Conservation (phyloP, 345 rosid genomes). For the Eucalyptus sp. region DNA sequence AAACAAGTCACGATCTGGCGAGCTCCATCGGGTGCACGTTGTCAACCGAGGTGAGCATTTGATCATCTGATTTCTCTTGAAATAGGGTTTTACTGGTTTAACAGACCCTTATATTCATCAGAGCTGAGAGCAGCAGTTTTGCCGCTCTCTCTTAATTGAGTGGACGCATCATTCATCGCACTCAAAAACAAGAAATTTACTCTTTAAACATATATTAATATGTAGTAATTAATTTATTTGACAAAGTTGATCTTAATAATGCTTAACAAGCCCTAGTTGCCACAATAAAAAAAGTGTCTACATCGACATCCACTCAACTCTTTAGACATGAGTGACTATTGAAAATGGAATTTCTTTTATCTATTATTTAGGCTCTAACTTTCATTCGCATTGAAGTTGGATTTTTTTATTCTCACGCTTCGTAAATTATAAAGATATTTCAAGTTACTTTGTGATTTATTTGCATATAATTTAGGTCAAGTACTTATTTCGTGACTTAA, state of each 20-base stretch:
- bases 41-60: not conserved
- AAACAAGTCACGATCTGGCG: not conserved
- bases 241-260: not conserved
- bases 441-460: not conserved
- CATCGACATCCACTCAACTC: not conserved
- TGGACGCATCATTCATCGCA: not conserved
- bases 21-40: not conserved
- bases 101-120: not conserved
- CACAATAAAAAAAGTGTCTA: not conserved
- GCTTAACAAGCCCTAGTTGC: not conserved
- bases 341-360: not conserved
- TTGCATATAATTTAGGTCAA: not conserved
- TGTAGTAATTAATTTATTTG: not conserved
- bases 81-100: not conserved
- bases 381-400: not conserved
- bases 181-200: not conserved
- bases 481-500: not conserved
- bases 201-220: not conserved
- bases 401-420: not conserved
- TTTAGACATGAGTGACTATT: not conserved
- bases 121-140: not conserved
- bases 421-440: not conserved
- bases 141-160: not conserved
- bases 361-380: not conserved
- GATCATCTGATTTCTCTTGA: not conserved